Evolutionary conservation across 225 moss, liverwort and hornwort species (phyloP).

Genomic region (Anthoceros angustus): DNA sequence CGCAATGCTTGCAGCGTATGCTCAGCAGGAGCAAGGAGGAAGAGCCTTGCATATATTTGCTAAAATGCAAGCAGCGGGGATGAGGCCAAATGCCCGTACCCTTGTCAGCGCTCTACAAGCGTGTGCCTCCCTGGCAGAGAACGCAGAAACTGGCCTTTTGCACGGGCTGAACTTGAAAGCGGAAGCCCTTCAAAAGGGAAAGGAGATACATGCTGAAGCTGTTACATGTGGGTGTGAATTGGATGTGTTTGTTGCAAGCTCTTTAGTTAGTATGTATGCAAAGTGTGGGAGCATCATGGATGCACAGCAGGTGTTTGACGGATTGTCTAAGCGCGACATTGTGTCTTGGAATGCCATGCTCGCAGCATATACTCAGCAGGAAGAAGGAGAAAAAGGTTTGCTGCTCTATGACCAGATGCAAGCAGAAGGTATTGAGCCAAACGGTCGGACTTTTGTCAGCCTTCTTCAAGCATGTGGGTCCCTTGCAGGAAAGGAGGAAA

Average conservation of each 20-base stretch:
- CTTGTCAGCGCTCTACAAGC: background rate
- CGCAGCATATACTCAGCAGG: background rate
- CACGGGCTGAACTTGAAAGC: background rate
- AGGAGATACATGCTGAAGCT: background rate
- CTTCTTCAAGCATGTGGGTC: background rate
- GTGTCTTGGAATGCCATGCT: background rate
- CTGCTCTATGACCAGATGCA: background rate
- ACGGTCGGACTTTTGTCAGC: background rate
- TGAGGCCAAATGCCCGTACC: background rate
- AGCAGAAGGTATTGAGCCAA: background rate
- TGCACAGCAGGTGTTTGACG: background rate
- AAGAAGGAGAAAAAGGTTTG: background rate
- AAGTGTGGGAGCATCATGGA: constrained; percentile 1
- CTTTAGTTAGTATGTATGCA: background rate
- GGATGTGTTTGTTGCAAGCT: background rate
- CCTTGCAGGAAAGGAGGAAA: too few relatives aligned
- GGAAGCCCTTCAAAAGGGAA: background rate
- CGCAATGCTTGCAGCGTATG: constrained; percentile 1
- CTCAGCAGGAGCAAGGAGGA: constrained; percentile 1
- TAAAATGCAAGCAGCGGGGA: background rate
- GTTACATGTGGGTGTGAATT: background rate
- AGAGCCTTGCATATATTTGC: background rate
- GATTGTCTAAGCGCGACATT: background rate
- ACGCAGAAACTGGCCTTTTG: background rate
- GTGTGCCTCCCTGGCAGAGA: background rate